These are phyloP conservation scores for Ganoderma lucidum DNA, from an alignment of 1,284 basidiomycete species.

Conservation along the genomic window DNA sequence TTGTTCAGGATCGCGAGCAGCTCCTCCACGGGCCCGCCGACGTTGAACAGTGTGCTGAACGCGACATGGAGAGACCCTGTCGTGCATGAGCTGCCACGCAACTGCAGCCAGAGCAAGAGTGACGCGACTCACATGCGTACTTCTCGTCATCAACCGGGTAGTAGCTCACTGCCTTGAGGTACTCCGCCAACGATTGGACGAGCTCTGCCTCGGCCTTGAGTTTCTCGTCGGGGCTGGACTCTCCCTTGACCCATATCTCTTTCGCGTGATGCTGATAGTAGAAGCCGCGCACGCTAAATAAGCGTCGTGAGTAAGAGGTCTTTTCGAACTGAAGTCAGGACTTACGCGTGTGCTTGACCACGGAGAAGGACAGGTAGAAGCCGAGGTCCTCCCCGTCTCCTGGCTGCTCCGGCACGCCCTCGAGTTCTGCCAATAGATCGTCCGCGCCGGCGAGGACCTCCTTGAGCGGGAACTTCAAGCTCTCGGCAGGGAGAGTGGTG, in stretches of 20 bases:
- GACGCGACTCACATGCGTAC: slow-evolving; percentile 20
- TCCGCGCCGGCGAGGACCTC: slow-evolving; percentile 42
- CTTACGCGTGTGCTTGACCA: slow-evolving; percentile 48
- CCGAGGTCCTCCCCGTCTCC: slow-evolving; percentile 32
- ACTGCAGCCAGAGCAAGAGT: not conserved
- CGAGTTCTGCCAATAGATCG: slow-evolving; percentile 40
- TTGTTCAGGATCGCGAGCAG: slow-evolving; percentile 3
- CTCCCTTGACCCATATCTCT: not conserved
- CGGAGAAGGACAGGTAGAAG: slow-evolving; percentile 43
- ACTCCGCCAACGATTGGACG: slow-evolving; percentile 35
- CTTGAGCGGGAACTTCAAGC: slow-evolving; percentile 35
- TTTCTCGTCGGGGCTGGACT: not conserved
- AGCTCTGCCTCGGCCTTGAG: not conserved
- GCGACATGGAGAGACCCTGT: slow-evolving; percentile 6
- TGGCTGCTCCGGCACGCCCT: slow-evolving; percentile 21
- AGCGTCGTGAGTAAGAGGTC: not conserved
- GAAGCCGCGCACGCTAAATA: slow-evolving; percentile 44
- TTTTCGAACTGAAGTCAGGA: not conserved
- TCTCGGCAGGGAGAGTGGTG: slow-evolving; percentile 14
- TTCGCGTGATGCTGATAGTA: slow-evolving; percentile 39
- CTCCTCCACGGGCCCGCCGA: not conserved
- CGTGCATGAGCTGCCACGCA: not conserved
- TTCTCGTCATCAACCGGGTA: slow-evolving; percentile 47
- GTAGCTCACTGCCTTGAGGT: slow-evolving; percentile 38
- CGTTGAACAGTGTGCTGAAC: not conserved